These are phyloP conservation scores for Fusarium nurragi DNA, from an alignment of 2,329 filamentous ascomycete species.

Conservation along the genomic window DNA sequence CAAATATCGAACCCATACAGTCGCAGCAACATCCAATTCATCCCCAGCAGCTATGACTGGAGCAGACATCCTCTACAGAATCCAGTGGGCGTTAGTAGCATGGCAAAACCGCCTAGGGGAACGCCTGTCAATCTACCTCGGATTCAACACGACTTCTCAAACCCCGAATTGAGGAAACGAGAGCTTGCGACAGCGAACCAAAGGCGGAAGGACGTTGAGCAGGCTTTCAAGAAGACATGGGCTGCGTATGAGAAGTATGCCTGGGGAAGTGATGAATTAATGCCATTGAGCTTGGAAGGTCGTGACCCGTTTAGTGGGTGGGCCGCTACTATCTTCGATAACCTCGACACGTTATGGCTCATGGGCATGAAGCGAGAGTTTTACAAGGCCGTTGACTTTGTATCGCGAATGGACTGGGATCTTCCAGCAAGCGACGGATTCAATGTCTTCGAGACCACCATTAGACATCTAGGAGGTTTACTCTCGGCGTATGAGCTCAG, in stretches of 20 bases:
- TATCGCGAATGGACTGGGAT: slow-evolving; percentile 59
- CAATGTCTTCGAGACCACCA: slow-evolving; percentile 74
- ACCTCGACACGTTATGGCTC: slow-evolving; percentile 73
- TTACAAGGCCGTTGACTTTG: slow-evolving; percentile 64
- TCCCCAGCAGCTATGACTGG: slow-evolving; percentile 41
- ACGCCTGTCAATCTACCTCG: slow-evolving; percentile 22
- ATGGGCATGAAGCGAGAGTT: slow-evolving; percentile 72
- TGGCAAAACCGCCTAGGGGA: slow-evolving; percentile 26
- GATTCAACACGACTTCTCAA: slow-evolving; percentile 38
- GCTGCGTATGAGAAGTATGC: slow-evolving; percentile 66
- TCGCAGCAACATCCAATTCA: slow-evolving; percentile 23
- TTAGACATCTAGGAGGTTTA: slow-evolving; percentile 73
- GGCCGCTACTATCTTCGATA: slow-evolving; percentile 70
- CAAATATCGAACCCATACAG: slow-evolving; percentile 12
- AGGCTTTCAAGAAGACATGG: slow-evolving; percentile 65
- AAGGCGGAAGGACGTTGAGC: slow-evolving; percentile 53
- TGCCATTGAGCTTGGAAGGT: slow-evolving; percentile 59
- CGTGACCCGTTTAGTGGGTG: slow-evolving; percentile 68
- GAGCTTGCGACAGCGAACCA: slow-evolving; percentile 12
- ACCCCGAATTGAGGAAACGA: slow-evolving; percentile 21
- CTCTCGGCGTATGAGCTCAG: slow-evolving; percentile 75
- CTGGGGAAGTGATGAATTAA: slow-evolving; percentile 69
- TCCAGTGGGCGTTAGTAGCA: slow-evolving; percentile 14
- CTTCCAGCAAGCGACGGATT: slow-evolving; percentile 56
- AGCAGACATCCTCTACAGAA: slow-evolving; percentile 22